These are phyloP conservation scores for Ascochyta clinopodiicola DNA, from an alignment of 2,329 filamentous ascomycete genomes.

Conservation along the genomic window DNA sequence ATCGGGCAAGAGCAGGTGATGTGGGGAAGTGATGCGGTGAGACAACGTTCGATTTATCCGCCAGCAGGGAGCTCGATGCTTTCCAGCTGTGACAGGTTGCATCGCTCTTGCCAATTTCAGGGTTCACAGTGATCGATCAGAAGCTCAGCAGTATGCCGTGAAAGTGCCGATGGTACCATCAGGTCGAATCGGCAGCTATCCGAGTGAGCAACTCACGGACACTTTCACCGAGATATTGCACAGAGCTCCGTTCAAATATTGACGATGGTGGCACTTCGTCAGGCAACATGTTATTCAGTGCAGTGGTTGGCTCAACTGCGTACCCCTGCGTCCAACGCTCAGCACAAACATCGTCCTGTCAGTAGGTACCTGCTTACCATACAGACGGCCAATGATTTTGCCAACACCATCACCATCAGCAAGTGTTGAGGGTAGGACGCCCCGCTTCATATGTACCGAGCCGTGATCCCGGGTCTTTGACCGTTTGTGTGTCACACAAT, in stretches of 20 bases:
- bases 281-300: neutral
- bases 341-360: conserved; percentile 5
- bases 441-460: conserved; percentile 16
- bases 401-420: conserved; percentile 9
- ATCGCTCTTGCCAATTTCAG: conserved; percentile 7
- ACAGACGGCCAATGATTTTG: conserved; percentile 9
- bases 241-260: conserved; percentile 6
- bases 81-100: conserved; percentile 18
- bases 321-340: conserved; percentile 6
- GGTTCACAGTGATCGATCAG: neutral
- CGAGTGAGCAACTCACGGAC: conserved; percentile 1
- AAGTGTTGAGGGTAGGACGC: conserved; percentile 18
- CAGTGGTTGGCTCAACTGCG: neutral
- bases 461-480: conserved; percentile 11
- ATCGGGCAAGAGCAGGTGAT: conserved; percentile 21
- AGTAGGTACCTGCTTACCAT: conserved; percentile 1
- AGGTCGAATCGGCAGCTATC: conserved; percentile 7
- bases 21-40: conserved; percentile 28
- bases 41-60: conserved; percentile 30
- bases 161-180: neutral
- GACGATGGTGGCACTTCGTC: neutral
- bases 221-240: conserved; percentile 6
- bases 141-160: conserved; percentile 7
- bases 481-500: conserved; percentile 18
- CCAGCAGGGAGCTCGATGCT: conserved; percentile 17